phyloP scores from a whole-genome alignment of 78 protist genomes.

The Paratrimastix pyriformis region DNA sequence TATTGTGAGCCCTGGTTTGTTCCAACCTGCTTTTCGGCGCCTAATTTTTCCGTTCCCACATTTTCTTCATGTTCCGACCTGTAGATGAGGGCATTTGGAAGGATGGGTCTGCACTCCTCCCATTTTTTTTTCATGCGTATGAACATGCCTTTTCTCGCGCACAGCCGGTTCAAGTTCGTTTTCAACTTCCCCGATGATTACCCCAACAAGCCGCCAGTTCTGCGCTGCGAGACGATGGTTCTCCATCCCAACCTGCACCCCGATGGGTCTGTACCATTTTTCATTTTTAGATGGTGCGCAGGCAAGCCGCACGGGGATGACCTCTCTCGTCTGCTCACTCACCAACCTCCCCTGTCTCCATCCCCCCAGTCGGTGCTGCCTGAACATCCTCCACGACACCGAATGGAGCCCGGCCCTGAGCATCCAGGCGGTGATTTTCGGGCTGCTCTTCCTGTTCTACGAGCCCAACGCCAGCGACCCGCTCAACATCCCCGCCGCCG shows the following conservation, averaged over 20 bases:
- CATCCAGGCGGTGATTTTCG: slow-evolving; percentile 51
- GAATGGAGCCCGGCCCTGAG: slow-evolving; percentile 5
- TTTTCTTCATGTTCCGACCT: not conserved
- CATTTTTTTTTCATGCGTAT: not conserved
- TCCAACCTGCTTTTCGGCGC: too few relatives aligned
- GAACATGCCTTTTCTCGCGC: not conserved
- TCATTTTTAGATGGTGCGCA: slow-evolving; percentile 54
- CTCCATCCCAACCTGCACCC: slow-evolving; percentile 76
- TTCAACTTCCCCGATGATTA: not conserved
- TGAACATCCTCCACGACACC: not conserved
- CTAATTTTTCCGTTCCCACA: slow-evolving; percentile 12
- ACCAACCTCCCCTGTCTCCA: not conserved
- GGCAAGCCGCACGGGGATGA: not conserved
- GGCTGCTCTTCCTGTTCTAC: slow-evolving; percentile 52
- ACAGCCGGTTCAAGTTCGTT: not conserved
- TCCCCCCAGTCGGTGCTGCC: too few relatives aligned
- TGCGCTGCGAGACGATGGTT: slow-evolving; percentile 20
- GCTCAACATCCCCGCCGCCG: slow-evolving; percentile 54
- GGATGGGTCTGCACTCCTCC: not conserved
- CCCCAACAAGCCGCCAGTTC: not conserved
- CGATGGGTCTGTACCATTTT: slow-evolving; percentile 70
- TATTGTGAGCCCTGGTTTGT: too few relatives aligned
- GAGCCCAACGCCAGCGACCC: slow-evolving; percentile 81
- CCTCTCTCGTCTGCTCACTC: not conserved
- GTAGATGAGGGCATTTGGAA: slow-evolving; percentile 4